Base-by-base conservation (phyloP, 345 rosid genomes). In the Syzygium aqueum region DNA sequence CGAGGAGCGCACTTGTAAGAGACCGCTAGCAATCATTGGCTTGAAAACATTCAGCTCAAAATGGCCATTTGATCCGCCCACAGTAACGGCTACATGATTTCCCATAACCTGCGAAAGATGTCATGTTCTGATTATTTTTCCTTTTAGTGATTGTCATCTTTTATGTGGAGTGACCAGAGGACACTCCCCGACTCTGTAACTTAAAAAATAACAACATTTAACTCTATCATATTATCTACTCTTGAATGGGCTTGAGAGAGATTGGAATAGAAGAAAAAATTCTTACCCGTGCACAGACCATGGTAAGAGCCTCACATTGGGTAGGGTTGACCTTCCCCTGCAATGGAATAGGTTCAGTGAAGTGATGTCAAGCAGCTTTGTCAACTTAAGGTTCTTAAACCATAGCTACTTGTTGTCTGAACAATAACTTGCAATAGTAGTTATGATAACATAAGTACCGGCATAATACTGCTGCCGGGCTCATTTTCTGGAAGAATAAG, bases 391-490 rank as follows among this genome's bases (percentile, higher is more conserved):
- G 78, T 67, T 67, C 78, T 67, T 30, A 67, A 11, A 5, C 78
- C 46, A 43, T 37, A 85, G 87, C 85, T 85, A 53, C n/a, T 15
- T 12, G 57, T 82, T 85, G 73, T 43, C 67, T 65, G 40, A 73
- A 73, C 17, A 33, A 10, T 37, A 0, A 10, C 49, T 73, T 33
- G 80, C 25, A 19, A 21, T 37, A 73, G 11, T 19, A 73, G 14
- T 73, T 19, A 33, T 25, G 49, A 57, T 49, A 84, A 91, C 52
- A 85, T 86, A 27, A 89, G 86, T 95, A 97, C 99, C 65, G 99
- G 99, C 99, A 97, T 97, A 87, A 96, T 97, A 91, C 99, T 97
- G 95, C 99, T 97, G 88, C 99, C 99, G 33, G 98, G 99, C 93
- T 97, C 99, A 89, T 97, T 97, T 95, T 97, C 99, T 89, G 99